These are phyloP conservation scores for Lasiosphaeria miniovina DNA, from an alignment of 495 filamentous ascomycete genomes.

Conservation along the genomic window DNA sequence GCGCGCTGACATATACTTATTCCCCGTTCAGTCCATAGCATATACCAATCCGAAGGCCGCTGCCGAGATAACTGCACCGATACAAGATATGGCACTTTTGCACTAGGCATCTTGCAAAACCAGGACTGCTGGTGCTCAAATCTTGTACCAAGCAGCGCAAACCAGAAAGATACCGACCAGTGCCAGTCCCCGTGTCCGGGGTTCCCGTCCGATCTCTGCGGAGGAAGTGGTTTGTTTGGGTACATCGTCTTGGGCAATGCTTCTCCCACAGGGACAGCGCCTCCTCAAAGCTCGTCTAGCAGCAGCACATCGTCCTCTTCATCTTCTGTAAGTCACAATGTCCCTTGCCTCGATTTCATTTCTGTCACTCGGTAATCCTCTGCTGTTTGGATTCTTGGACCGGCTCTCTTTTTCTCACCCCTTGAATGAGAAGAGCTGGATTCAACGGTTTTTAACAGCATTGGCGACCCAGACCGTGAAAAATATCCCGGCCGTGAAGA, in stretches of 20 bases:
- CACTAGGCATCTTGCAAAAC: conserved; percentile 40
- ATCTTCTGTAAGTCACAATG: conserved; percentile 1
- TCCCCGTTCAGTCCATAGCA: conserved; percentile 30
- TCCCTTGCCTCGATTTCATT: neutral
- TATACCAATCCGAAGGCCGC: conserved; percentile 46
- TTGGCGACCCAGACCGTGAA: neutral
- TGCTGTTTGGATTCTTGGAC: neutral
- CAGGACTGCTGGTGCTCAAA: conserved; percentile 46
- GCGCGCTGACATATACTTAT: conserved; percentile 1
- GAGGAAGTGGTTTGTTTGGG: conserved; percentile 37
- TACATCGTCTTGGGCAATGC: conserved; percentile 34
- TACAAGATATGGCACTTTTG: conserved; percentile 16
- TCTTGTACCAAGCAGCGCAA: conserved; percentile 29
- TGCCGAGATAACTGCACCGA: conserved; percentile 38
- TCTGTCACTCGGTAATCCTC: neutral
- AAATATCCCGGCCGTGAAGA: too few relatives aligned
- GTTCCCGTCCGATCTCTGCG: conserved; percentile 40
- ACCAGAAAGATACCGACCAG: conserved; percentile 29
- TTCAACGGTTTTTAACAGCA: conserved; percentile 12
- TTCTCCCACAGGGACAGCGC: conserved; percentile 10
- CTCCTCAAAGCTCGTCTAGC: neutral
- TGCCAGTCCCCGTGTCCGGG: conserved; percentile 42
- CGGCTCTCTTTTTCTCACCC: neutral
- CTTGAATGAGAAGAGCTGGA: neutral
- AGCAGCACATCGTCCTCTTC: conserved; percentile 7